A percentile compares a stretch with the other conserved stretches of the same genome.
Conservation (phyloP, 202 grass and related monocot genomes). For the Panicum hallii region DNA sequence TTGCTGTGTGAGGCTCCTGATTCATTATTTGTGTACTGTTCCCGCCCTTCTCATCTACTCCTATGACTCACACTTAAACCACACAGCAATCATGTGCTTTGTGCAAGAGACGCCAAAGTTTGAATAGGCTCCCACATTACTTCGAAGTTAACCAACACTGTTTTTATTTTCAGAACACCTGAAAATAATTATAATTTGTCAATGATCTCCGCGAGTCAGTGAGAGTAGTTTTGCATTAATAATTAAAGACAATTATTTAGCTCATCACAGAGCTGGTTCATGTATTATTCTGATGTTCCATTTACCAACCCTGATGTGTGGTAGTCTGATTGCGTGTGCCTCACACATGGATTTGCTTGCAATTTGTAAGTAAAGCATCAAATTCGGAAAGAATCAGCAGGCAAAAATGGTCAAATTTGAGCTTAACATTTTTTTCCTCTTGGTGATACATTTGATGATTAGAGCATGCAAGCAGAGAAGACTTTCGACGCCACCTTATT, state of each 20-base stretch:
- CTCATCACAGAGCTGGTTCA: slow-evolving; percentile 14
- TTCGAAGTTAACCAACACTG: slow-evolving; percentile 47
- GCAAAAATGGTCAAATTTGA: background rate
- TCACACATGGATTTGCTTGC: background rate
- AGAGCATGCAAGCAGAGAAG: slow-evolving; percentile 2
- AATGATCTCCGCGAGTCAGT: slow-evolving; percentile 7
- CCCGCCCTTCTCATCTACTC: background rate
- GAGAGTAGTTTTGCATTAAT: background rate
- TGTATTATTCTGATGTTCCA: background rate
- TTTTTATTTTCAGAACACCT: background rate
- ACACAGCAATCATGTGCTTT: slow-evolving; percentile 20
- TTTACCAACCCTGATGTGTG: slow-evolving; percentile 34
- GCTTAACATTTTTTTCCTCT: background rate
- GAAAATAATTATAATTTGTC: slow-evolving; percentile 23
- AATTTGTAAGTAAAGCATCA: slow-evolving; percentile 18
- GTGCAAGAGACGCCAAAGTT: slow-evolving; percentile 20
- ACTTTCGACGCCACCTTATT: background rate
- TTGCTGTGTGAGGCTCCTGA: slow-evolving; percentile 6
- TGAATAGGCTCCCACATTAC: slow-evolving; percentile 38
- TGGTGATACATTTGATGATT: background rate
- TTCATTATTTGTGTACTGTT: slow-evolving; percentile 30
- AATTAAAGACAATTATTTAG: slow-evolving; percentile 17
- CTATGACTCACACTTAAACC: slow-evolving; percentile 1
- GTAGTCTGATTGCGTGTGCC: background rate
- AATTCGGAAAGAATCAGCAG: background rate